Evolutionary conservation across 2,329 filamentous ascomycete species (phyloP).

Genomic region (Ophiosphaerella narmari): DNA sequence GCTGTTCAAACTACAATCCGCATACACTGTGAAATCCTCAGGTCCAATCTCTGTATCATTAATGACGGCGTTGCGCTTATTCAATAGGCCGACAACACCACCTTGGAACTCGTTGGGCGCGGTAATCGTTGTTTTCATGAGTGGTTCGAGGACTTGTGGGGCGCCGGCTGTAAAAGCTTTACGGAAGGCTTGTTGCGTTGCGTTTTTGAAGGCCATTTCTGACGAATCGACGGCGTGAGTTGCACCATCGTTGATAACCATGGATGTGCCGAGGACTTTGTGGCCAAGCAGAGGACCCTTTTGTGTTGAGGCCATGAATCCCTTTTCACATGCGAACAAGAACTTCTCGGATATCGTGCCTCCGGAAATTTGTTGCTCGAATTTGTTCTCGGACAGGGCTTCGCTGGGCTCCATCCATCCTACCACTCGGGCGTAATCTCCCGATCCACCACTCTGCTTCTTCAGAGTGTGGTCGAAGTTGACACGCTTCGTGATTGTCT

Average conservation of each 20-base stretch:
- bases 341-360: constrained; percentile 95
- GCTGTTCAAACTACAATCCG: constrained; percentile 90
- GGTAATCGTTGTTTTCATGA: constrained; percentile 98
- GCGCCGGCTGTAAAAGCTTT: constrained; percentile 84
- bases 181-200: constrained; percentile 94
- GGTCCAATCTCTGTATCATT: constrained; percentile 91
- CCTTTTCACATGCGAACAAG: constrained; percentile 91
- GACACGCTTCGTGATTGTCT: constrained; percentile 80
- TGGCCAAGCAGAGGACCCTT: constrained; percentile 93
- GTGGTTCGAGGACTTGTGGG: constrained; percentile 85
- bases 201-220: constrained; percentile 93
- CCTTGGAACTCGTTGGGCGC: constrained; percentile 98
- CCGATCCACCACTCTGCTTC: constrained; percentile 93
- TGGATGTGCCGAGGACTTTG: constrained; percentile 83
- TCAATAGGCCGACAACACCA: constrained; percentile 89
- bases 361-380: constrained; percentile 85
- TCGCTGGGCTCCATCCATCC: constrained; percentile 89
- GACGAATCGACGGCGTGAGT: constrained; percentile 98
- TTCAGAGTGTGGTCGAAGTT: constrained; percentile 92
- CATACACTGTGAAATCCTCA: constrained; percentile 91
- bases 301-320: constrained; percentile 80
- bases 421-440: constrained; percentile 91
- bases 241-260: constrained; percentile 94
- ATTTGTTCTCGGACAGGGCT: constrained; percentile 73
- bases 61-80: constrained; percentile 95